Evolutionary conservation across 352 stramenopile species (phyloP).

Genomic region (Saprolegnia diclina): DNA sequence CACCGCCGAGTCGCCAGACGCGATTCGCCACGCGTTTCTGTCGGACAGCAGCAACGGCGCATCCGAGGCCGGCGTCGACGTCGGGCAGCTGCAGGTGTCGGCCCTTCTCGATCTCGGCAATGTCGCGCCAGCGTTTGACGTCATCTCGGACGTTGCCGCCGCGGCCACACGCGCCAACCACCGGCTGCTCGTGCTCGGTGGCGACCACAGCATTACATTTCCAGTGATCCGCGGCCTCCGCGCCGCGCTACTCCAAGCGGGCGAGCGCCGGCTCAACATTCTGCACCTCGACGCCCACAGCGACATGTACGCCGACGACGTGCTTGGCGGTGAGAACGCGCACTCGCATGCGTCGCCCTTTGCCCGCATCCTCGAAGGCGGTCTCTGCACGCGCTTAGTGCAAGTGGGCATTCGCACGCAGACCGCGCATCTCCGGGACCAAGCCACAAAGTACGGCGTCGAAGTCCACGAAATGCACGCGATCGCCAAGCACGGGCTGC

Average conservation of each 20-base stretch:
- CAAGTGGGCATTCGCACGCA: conserved; percentile 28
- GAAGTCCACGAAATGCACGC: conserved; percentile 22
- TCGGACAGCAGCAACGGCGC: conserved; percentile 15
- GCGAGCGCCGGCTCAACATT: conserved; percentile 23
- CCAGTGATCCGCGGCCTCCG: conserved; percentile 19
- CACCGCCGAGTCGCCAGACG: neutral
- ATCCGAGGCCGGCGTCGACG: neutral
- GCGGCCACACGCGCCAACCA: neutral
- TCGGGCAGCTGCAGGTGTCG: neutral
- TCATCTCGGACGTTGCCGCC: neutral
- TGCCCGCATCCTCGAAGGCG: conserved; percentile 27
- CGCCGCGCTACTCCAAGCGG: neutral
- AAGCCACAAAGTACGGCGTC: conserved; percentile 22
- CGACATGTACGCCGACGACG: conserved; percentile 28
- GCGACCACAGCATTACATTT: conserved; percentile 28
- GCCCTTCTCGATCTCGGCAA: conserved; percentile 5
- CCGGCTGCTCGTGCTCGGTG: conserved; percentile 17
- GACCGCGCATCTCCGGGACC: conserved; percentile 19
- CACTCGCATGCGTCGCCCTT: conserved; percentile 29
- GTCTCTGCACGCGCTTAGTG: conserved; percentile 23
- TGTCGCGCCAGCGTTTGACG: neutral
- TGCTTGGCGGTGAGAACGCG: conserved; percentile 13
- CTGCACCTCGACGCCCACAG: conserved; percentile 30
- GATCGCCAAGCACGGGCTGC: conserved; percentile 2
- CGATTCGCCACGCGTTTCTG: conserved; percentile 9